These are phyloP conservation scores for Lecanosticta acicola DNA, from an alignment of 2,329 filamentous ascomycete genomes.

Conservation along the genomic window DNA sequence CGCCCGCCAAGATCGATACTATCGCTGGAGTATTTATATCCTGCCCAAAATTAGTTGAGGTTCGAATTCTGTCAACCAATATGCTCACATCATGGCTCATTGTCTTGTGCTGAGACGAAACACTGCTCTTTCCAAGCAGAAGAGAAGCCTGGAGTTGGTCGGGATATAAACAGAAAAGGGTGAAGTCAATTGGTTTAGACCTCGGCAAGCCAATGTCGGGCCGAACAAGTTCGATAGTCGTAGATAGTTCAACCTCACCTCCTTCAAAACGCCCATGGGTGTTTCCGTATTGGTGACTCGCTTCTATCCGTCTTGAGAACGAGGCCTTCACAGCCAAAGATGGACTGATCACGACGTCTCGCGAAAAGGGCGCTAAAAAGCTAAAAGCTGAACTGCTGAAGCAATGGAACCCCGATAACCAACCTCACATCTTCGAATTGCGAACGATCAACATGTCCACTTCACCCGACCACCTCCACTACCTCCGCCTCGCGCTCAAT, in stretches of 20 bases:
- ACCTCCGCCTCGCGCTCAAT: slow-evolving; percentile 68
- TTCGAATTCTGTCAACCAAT: background rate
- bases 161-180: background rate
- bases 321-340: too few species aligned
- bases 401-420: too few species aligned
- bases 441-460: too few species aligned
- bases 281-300: too few species aligned
- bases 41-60: background rate
- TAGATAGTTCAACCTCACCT: background rate
- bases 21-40: slow-evolving; percentile 26
- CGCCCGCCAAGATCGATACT: slow-evolving; percentile 33
- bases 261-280: background rate
- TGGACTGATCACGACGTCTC: too few species aligned
- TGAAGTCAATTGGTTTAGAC: background rate
- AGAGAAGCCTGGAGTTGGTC: background rate
- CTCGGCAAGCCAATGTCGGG: background rate
- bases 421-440: too few species aligned
- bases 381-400: too few species aligned
- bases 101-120: background rate
- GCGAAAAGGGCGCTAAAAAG: too few species aligned
- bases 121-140: background rate
- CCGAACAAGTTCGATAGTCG: background rate
- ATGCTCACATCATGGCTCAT: background rate
- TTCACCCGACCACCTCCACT: slow-evolving; percentile 29
- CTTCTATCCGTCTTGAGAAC: too few species aligned